These are phyloP conservation scores for Euphrasia confusa DNA, from an alignment of 257 asterid species.

Conservation along the genomic window DNA sequence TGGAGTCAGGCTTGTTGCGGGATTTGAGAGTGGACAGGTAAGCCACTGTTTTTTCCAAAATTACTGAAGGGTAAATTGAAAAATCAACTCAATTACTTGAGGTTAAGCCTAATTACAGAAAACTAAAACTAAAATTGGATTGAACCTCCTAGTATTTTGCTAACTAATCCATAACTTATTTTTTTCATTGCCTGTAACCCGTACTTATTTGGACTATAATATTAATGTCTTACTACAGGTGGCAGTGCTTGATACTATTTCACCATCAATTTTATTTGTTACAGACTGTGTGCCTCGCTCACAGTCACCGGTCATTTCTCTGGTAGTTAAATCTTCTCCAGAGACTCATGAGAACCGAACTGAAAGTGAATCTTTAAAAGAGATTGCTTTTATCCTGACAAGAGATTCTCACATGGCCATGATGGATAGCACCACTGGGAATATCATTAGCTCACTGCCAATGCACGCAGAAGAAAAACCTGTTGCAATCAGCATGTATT, in stretches of 20 bases:
- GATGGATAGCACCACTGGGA: constrained; percentile 58
- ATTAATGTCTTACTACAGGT: constrained; percentile 49
- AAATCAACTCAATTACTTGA: not conserved
- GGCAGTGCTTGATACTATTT: constrained; percentile 65
- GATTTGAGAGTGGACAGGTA: constrained; percentile 81
- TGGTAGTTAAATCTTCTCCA: constrained; percentile 42
- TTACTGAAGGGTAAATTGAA: not conserved
- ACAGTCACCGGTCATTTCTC: constrained; percentile 50
- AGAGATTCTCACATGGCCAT: constrained; percentile 56
- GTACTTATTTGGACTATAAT: constrained; percentile 21
- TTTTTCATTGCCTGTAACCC: constrained; percentile 3
- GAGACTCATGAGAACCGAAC: constrained; percentile 31
- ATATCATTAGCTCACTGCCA: constrained; percentile 45
- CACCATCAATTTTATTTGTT: constrained; percentile 64
- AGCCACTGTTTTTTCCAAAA: constrained; percentile 13
- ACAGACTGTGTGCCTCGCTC: constrained; percentile 55
- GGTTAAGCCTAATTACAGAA: not conserved
- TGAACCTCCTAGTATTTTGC: not conserved
- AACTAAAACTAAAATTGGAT: not conserved
- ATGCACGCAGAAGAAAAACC: constrained; percentile 47
- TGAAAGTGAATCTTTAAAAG: constrained; percentile 38
- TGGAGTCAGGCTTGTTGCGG: constrained; percentile 70
- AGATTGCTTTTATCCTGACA: constrained; percentile 54
- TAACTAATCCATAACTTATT: not conserved
- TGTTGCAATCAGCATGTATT: constrained; percentile 55